Conservation (phyloP, 2,329 filamentous ascomycete species). For the Paracoccidioides lutzii region DNA sequence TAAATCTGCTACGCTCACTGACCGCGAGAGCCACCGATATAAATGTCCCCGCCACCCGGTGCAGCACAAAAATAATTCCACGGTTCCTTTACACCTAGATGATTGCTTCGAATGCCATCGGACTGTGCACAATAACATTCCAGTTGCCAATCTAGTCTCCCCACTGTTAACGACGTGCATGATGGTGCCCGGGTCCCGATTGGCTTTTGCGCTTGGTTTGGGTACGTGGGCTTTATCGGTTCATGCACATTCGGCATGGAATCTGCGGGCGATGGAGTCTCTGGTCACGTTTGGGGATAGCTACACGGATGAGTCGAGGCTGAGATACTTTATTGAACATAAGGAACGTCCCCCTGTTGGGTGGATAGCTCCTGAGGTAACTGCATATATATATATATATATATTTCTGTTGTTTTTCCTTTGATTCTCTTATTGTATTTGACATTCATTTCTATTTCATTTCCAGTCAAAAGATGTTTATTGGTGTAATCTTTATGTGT, state of each 20-base stretch:
- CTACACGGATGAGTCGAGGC: conserved; percentile 60
- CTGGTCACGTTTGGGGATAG: conserved; percentile 62
- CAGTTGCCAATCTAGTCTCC: not conserved
- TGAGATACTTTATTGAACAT: conserved; percentile 49
- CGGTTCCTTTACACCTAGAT: not conserved
- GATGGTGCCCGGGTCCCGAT: not conserved
- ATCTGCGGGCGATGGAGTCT: conserved; percentile 42
- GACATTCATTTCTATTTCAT: too few species aligned
- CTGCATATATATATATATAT: not conserved
- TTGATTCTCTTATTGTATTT: not conserved
- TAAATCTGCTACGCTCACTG: too few species aligned
- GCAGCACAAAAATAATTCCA: not conserved
- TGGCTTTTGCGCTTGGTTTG: not conserved
- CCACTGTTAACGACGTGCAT: not conserved
- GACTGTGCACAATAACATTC: not conserved
- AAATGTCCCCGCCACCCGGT: not conserved
- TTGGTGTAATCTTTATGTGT: too few species aligned
- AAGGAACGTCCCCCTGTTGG: conserved; percentile 51
- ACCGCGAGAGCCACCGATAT: too few species aligned
- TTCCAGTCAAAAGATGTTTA: too few species aligned
- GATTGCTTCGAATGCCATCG: too few species aligned
- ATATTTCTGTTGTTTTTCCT: not conserved
- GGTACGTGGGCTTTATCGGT: not conserved
- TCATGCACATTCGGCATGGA: conserved; percentile 10
- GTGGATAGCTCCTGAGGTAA: conserved; percentile 37